phyloP scores from a whole-genome alignment of 1,284 basidiomycete species.

The Ustilago cynodontis region DNA sequence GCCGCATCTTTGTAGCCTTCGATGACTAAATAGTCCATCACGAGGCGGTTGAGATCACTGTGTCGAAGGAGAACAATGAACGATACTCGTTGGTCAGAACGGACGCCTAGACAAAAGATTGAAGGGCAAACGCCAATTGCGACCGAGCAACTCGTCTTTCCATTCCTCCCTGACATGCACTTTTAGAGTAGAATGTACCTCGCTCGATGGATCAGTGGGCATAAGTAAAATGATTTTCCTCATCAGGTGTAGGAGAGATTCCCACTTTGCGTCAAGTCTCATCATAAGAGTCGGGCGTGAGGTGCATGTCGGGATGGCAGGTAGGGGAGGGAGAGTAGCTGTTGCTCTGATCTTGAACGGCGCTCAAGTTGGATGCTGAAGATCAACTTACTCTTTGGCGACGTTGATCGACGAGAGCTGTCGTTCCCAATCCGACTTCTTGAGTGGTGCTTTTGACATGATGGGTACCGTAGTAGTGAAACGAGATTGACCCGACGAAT shows the following conservation, averaged over 20 bases:
- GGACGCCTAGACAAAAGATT: not conserved
- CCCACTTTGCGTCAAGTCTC: slow-evolving; percentile 74
- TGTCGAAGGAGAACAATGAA: not conserved
- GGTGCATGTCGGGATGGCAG: slow-evolving; percentile 13
- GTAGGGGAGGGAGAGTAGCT: not conserved
- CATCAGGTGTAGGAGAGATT: slow-evolving; percentile 75
- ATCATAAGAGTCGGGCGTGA: slow-evolving; percentile 69
- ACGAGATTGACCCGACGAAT: not conserved
- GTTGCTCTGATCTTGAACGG: slow-evolving; percentile 12
- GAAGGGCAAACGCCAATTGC: not conserved
- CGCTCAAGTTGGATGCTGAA: not conserved
- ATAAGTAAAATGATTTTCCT: slow-evolving; percentile 71
- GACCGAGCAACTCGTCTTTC: not conserved
- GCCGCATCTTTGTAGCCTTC: slow-evolving; percentile 97
- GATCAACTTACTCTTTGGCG: slow-evolving; percentile 73
- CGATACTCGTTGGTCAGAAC: slow-evolving; percentile 1
- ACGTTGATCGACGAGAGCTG: slow-evolving; percentile 72
- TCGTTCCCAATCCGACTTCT: slow-evolving; percentile 72
- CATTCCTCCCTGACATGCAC: slow-evolving; percentile 8
- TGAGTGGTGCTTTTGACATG: slow-evolving; percentile 47
- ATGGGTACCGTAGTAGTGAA: not conserved
- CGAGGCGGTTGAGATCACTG: slow-evolving; percentile 92
- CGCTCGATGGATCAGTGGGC: slow-evolving; percentile 71
- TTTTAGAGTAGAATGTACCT: not conserved
- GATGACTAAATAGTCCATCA: slow-evolving; percentile 97